Evolutionary conservation across 106 monocot species (phyloP).

Genomic region (Dendrobium huoshanense): DNA sequence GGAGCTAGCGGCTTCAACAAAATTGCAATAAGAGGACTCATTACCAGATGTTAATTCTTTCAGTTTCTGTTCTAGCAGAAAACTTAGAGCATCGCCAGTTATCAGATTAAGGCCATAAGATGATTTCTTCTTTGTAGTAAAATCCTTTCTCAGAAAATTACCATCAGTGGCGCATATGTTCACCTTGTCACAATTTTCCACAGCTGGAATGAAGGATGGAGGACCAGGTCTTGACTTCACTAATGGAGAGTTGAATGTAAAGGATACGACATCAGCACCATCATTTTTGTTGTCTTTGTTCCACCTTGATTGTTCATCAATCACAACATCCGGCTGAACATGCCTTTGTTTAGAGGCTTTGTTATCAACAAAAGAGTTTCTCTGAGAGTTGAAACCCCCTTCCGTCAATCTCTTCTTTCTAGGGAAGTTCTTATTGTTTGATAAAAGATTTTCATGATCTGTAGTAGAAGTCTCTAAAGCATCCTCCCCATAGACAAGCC

Average conservation of each 20-base stretch:
- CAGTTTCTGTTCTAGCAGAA: slow-evolving; percentile 79
- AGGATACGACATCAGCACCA: slow-evolving; percentile 50
- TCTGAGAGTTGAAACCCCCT: slow-evolving; percentile 15
- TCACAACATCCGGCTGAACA: slow-evolving; percentile 34
- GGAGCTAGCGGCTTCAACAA: slow-evolving; percentile 15
- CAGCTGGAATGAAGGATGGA: slow-evolving; percentile 8
- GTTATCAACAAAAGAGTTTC: slow-evolving; percentile 15
- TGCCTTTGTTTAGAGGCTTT: slow-evolving; percentile 16
- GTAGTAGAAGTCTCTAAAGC: not conserved
- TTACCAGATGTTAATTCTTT: slow-evolving; percentile 56
- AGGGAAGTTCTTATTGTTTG: slow-evolving; percentile 37
- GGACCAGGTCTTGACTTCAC: slow-evolving; percentile 18
- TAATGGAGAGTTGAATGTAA: slow-evolving; percentile 66
- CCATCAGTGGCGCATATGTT: slow-evolving; percentile 15
- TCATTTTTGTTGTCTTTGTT: slow-evolving; percentile 26
- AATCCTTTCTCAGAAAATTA: slow-evolving; percentile 11
- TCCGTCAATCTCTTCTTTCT: slow-evolving; percentile 63
- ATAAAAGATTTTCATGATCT: slow-evolving; percentile 32
- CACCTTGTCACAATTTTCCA: slow-evolving; percentile 27
- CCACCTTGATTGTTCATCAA: slow-evolving; percentile 34
- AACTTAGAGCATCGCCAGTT: slow-evolving; percentile 64
- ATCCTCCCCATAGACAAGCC: slow-evolving; percentile 25
- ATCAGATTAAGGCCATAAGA: slow-evolving; percentile 33
- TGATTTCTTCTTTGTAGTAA: slow-evolving; percentile 11
- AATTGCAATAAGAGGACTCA: slow-evolving; percentile 26